These are phyloP conservation scores for Aspergillus uvarum DNA, from an alignment of 2,329 filamentous ascomycete species.

Conservation along the genomic window DNA sequence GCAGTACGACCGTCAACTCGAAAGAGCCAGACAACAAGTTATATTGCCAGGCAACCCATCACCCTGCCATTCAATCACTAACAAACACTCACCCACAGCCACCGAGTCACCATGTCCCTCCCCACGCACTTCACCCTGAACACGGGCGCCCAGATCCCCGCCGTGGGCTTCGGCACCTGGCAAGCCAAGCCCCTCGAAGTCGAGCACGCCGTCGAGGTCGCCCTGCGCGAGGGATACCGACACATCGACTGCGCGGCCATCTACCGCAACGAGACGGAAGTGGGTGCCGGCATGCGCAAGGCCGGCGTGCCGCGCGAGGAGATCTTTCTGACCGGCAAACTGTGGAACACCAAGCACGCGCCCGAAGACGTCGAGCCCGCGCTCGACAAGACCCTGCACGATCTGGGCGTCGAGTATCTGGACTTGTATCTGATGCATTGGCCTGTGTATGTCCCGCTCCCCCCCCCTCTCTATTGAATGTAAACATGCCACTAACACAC, in stretches of 20 bases:
- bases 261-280: slow-evolving; percentile 74
- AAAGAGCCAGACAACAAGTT: no score
- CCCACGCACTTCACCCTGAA: neutral
- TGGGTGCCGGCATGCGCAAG: slow-evolving; percentile 64
- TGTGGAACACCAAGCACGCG: slow-evolving; percentile 73
- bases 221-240: slow-evolving; percentile 56
- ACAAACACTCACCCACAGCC: neutral
- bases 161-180: slow-evolving; percentile 1
- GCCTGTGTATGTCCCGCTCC: slow-evolving; percentile 22
- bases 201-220: neutral
- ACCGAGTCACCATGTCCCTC: no score
- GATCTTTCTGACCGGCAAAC: slow-evolving; percentile 76
- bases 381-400: slow-evolving; percentile 59
- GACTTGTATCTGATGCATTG: slow-evolving; percentile 3
- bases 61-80: no score
- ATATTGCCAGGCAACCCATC: no score
- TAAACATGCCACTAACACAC: no score
- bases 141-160: neutral
- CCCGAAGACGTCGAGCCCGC: slow-evolving; percentile 62
- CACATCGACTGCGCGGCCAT: slow-evolving; percentile 53
- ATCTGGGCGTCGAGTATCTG: slow-evolving; percentile 38
- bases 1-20: no score
- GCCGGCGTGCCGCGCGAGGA: slow-evolving; percentile 64
- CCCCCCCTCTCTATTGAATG: no score
- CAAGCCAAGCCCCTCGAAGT: neutral